Evolutionary conservation across 768 basidiomycete genomes (phyloP), one percentile per base, ranked within the genome.

Genomic region (Naganishia kalamii): DNA sequence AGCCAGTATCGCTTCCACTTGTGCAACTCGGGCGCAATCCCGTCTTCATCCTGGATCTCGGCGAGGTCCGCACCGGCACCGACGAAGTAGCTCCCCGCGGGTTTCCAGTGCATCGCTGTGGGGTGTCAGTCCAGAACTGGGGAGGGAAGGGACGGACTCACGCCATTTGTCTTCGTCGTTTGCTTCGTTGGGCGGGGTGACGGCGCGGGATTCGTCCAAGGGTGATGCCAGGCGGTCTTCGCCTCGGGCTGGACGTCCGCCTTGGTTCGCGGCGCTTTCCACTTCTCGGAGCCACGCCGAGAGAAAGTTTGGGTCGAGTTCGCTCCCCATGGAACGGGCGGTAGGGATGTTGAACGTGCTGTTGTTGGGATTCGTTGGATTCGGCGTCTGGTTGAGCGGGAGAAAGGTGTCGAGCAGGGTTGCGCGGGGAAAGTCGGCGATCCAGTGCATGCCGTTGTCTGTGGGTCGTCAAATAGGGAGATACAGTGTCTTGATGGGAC

Each of bases 371-470:
- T 63, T 46, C 37, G 62, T 48, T 44, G 62, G 46, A 17, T 52
- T 41, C 4, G 37, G 50, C 8, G 49, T 40, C 27, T 63, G 49
- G 32, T 40, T 51, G 21, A 63, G 27, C 11, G 32, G 37, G 30
- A 52, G 51, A 27, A 63, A 40, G 1, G 35, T 50, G 40, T 63
- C 54, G 35, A 57, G 54, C 4, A 57, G 37, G 1, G 54, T 57
- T 25, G 54, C 54, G 2, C 54, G 54, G 12, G 62, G 49, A 40
- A 51, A 50, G 23, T 54, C 62, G 17, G 50, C 40, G 19, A 63
- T 63, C 62, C 62, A 63, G 29, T 63, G 62, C 62, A 63, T 63
- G 27, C 62, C 62, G 23, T 63, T 51, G 41, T 63, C 62, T 63
- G 46, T 19, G 25, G 33, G 21, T 35, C 10, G 47, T 46, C 43